A percentile compares a stretch with the other conserved stretches of the same genome.
phyloP scores from a whole-genome alignment of 2,329 filamentous ascomycete species.

The Juglanconis juglandina region DNA sequence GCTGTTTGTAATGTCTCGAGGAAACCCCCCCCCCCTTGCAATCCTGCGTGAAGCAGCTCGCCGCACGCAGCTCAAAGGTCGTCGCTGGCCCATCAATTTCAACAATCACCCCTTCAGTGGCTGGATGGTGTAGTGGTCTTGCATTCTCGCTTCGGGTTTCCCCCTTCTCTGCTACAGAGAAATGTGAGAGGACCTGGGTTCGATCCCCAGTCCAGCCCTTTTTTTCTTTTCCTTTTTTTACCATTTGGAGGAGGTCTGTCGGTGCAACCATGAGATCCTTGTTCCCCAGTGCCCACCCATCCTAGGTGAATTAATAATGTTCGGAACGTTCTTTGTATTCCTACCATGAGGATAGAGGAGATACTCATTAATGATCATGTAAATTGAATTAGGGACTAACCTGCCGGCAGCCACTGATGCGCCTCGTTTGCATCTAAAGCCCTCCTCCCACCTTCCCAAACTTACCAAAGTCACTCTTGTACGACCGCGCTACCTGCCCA shows the following conservation, averaged over 20 bases:
- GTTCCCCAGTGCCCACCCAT: too few species aligned
- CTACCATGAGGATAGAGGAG: too few species aligned
- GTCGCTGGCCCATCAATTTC: not conserved
- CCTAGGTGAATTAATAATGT: too few species aligned
- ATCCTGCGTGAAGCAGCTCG: not conserved
- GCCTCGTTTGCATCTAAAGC: not conserved
- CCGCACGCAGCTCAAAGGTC: not conserved
- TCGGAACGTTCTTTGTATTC: too few species aligned
- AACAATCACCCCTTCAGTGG: not conserved
- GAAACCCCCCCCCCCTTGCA: too few species aligned
- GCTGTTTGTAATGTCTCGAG: too few species aligned
- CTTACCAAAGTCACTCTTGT: slow-evolving; percentile 2
- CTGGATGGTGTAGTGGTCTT: not conserved
- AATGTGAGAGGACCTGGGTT: not conserved
- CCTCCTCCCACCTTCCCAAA: not conserved
- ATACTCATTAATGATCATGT: not conserved
- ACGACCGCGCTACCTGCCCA: not conserved
- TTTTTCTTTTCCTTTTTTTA: not conserved
- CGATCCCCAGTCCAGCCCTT: too few species aligned
- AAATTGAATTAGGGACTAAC: not conserved
- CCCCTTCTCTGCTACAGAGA: not conserved
- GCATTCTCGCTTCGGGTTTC: not conserved
- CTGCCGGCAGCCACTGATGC: not conserved
- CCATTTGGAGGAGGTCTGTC: too few species aligned
- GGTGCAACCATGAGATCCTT: too few species aligned